Evolutionary conservation across 176 grass and related monocot species (phyloP), one percentile per base, ranked within the genome.

Genomic region (Guadua angustifolia): DNA sequence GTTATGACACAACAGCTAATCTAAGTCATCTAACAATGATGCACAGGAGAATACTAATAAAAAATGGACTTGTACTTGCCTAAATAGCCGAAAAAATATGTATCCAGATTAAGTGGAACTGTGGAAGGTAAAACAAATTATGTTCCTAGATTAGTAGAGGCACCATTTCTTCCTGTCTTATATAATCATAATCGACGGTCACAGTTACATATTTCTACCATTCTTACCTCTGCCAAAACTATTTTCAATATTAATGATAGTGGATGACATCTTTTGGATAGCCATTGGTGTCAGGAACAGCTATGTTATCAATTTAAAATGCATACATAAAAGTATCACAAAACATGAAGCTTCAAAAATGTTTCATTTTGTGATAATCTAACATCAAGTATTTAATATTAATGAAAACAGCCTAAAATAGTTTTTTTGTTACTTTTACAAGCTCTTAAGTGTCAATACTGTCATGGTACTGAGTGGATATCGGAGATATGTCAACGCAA

Each of bases 311-410:
- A 10, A 66, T 68, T 7, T 11, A 39, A 68, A 68, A 39, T 39
- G 40, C 8, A 38, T 19, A 21, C 42, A 9, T 43, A 0, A 68
- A 39, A 39, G 7, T 9, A 68, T 39, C 65, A 39, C 33, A 21
- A 40, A 39, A 22, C 32, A 75, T 56, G 5, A 35, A 55, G 51
- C 72, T 55, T 38, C 4, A 55, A 53, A 51, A 50, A 9, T 50
- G 45, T 51, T 73, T 24, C 32, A 14, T 51, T 50, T 51, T 25
- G 22, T 29, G 47, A 73, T 50, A 13, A 75, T 75, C 16, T 71
- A 42, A 46, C n/a, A 82, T 13, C 38, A 60, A 72, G 15, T 32
- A 58, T 7, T 71, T 82, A 24, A 58, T 5, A 59, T 71, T 60
- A 69, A 44, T 45, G 53, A 8, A 71, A 57, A 58, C 4, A 46